Percentiles rank a stretch among this genome's conserved stretches.
Evolutionary conservation across 2,329 filamentous ascomycete genomes (phyloP).

Genomic region (Diaporthe velutina): DNA sequence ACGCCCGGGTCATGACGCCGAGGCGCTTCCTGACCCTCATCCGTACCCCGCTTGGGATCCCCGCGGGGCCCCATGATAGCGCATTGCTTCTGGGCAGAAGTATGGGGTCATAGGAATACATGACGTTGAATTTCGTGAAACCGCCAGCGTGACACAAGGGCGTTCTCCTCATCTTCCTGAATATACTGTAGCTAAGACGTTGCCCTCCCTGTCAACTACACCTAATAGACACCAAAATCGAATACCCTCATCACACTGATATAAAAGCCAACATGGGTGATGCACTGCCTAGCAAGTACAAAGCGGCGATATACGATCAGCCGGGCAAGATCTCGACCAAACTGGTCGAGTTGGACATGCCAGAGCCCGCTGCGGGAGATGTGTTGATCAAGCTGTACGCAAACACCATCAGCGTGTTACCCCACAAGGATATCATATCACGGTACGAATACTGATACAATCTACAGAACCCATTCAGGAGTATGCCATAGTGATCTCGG

Average conservation of each 20-base stretch:
- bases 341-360: conserved; percentile 37
- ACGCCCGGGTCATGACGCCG: conserved; percentile 9
- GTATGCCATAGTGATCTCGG: conserved; percentile 42
- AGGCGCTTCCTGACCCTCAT: conserved; percentile 3
- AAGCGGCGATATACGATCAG: conserved; percentile 35
- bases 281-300: conserved; percentile 32
- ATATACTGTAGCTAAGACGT: no score
- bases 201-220: neutral
- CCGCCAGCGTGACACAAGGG: neutral
- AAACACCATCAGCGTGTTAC: neutral
- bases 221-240: neutral
- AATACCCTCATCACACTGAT: neutral
- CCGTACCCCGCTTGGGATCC: conserved; percentile 19
- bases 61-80: conserved; percentile 4
- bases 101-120: neutral
- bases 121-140: neutral
- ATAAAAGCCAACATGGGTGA: conserved; percentile 27
- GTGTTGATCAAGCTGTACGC: conserved; percentile 39
- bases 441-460: neutral
- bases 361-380: conserved; percentile 36
- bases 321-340: conserved; percentile 37
- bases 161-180: conserved; percentile 8
- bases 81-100: neutral
- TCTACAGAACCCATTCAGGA: conserved; percentile 41
- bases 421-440: neutral